Conservation (phyloP, 495 filamentous ascomycete genomes). For the Daldinia vernicosa region DNA sequence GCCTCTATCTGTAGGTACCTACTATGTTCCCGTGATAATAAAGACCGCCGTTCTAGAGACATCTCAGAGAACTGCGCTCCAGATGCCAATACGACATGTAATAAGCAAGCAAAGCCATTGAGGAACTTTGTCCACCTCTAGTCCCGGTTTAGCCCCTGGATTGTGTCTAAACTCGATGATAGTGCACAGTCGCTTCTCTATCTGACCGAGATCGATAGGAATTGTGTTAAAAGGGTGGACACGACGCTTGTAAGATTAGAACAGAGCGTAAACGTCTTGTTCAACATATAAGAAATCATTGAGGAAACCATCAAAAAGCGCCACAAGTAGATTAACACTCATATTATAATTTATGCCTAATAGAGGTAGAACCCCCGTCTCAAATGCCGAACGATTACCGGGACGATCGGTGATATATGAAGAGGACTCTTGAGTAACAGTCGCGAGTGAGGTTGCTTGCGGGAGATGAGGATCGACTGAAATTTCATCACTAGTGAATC, state of each 20-base stretch:
- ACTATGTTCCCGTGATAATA: neutral
- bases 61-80: neutral
- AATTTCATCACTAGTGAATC: neutral
- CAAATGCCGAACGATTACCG: neutral
- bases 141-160: neutral
- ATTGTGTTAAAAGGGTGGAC: neutral
- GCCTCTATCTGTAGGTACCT: neutral
- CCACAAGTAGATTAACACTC: neutral
- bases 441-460: neutral
- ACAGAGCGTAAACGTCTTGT: neutral
- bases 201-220: neutral
- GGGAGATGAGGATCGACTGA: neutral
- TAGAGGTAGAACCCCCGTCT: neutral
- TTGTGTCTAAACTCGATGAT: neutral
- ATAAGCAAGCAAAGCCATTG: conserved; percentile 1
- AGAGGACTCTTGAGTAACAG: neutral
- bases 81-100: neutral
- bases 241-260: neutral
- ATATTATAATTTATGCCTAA: neutral
- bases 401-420: neutral
- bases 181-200: neutral
- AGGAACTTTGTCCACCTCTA: neutral
- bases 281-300: neutral
- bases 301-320: neutral
- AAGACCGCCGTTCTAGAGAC: neutral